Evolutionary conservation across 768 basidiomycete species (phyloP).

Genomic region (Termitomyces sp.): DNA sequence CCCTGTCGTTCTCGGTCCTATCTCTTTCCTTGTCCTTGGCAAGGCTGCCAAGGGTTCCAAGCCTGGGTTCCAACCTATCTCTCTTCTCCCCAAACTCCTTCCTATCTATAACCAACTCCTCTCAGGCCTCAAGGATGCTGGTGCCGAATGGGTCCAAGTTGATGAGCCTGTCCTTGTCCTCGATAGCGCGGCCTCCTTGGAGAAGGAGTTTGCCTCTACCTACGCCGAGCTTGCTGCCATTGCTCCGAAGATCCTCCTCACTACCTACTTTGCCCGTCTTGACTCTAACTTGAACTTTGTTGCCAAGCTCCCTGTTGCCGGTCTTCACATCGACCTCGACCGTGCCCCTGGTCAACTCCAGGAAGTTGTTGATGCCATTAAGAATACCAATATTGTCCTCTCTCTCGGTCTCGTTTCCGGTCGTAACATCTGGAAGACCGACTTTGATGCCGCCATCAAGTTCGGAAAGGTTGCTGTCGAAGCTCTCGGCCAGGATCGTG

Average conservation of each 20-base stretch:
- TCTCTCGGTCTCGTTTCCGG: slow-evolving; percentile 97
- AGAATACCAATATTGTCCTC: slow-evolving; percentile 73
- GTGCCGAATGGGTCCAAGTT: slow-evolving; percentile 92
- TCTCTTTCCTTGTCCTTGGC: slow-evolving; percentile 92
- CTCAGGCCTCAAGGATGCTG: slow-evolving; percentile 86
- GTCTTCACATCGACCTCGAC: slow-evolving; percentile 95
- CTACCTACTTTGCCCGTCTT: slow-evolving; percentile 97
- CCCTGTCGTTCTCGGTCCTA: slow-evolving; percentile 92
- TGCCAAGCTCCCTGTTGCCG: slow-evolving; percentile 88
- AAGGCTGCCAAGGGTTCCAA: slow-evolving; percentile 86
- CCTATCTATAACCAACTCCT: slow-evolving; percentile 91
- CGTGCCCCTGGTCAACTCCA: slow-evolving; percentile 91
- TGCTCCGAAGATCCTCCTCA: slow-evolving; percentile 88
- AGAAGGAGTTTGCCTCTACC: slow-evolving; percentile 74
- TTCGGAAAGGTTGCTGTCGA: slow-evolving; percentile 82
- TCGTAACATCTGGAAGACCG: slow-evolving; percentile 99
- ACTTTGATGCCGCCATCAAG: slow-evolving; percentile 81
- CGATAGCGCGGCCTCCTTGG: slow-evolving; percentile 73
- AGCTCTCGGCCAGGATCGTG: slow-evolving; percentile 79
- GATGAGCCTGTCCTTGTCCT: slow-evolving; percentile 97
- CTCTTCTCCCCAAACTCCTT: slow-evolving; percentile 83
- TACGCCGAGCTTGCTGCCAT: slow-evolving; percentile 81
- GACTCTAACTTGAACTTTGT: slow-evolving; percentile 87
- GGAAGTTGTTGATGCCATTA: slow-evolving; percentile 75
- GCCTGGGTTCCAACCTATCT: slow-evolving; percentile 85